Evolutionary conservation across 371 early-diverging fungal species (phyloP).

Genomic region (Fennellomyces sp.): DNA sequence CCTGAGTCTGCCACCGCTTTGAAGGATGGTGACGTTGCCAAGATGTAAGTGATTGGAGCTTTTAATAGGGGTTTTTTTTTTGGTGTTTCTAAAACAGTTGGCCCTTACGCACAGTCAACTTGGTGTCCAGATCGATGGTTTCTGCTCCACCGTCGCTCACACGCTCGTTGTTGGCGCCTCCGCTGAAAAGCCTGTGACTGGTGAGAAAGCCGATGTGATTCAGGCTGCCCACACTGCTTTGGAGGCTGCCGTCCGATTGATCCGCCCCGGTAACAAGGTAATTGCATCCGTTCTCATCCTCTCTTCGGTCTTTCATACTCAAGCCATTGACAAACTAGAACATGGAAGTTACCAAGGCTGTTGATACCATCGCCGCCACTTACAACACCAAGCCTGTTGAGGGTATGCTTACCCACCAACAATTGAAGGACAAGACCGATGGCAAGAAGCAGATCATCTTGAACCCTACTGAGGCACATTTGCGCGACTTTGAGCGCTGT

Average conservation of each 20-base stretch:
- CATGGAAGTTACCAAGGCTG: constrained; percentile 80
- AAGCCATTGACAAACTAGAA: constrained; percentile 34
- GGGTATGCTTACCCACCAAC: constrained; percentile 89
- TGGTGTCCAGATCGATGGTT: constrained; percentile 96
- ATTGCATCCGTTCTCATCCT: too few relatives aligned
- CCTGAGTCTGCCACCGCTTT: constrained; percentile 60
- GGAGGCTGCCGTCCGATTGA: constrained; percentile 82
- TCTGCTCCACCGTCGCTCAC: constrained; percentile 84
- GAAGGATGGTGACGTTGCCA: constrained; percentile 86
- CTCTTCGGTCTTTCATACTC: background rate
- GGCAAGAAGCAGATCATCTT: constrained; percentile 92
- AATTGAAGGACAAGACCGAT: constrained; percentile 85
- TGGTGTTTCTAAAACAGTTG: background rate
- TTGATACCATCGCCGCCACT: constrained; percentile 79
- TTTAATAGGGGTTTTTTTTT: background rate
- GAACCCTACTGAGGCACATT: constrained; percentile 84
- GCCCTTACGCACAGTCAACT: constrained; percentile 64
- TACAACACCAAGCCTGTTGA: constrained; percentile 90
- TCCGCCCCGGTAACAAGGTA: constrained; percentile 85
- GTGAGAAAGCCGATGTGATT: constrained; percentile 88
- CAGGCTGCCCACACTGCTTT: constrained; percentile 86
- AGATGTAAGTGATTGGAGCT: constrained; percentile 65
- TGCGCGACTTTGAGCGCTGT: constrained; percentile 70
- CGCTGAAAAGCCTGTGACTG: constrained; percentile 78
- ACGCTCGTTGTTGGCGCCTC: constrained; percentile 90